phyloP scores from a whole-genome alignment of 169 alveolate species.

The Plasmodium adleri region DNA sequence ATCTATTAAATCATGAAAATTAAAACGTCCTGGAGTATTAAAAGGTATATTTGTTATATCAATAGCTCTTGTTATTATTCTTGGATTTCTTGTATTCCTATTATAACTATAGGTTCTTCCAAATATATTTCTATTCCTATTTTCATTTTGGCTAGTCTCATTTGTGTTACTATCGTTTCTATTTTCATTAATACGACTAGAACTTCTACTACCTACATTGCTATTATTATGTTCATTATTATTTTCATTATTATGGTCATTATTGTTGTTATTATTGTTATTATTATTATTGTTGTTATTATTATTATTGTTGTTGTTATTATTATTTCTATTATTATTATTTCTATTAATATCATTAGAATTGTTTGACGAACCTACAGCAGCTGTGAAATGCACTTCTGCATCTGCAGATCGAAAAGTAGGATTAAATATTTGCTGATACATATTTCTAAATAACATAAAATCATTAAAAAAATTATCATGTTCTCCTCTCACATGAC shows the following conservation, averaged over 20 bases:
- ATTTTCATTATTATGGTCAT: background rate
- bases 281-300: background rate
- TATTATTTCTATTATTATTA: slow-evolving; percentile 1
- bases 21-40: slow-evolving; percentile 33
- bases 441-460: slow-evolving; percentile 60
- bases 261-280: background rate
- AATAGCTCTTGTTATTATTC: slow-evolving; percentile 62
- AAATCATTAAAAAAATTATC: slow-evolving; percentile 55
- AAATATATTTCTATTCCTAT: background rate
- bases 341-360: background rate
- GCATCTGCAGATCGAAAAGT: slow-evolving; percentile 23
- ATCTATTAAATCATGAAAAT: slow-evolving; percentile 58
- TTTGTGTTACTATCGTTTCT: background rate
- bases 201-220: background rate
- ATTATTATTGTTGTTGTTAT: background rate
- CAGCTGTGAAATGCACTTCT: slow-evolving; percentile 42
- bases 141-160: background rate
- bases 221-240: background rate
- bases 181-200: background rate
- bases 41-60: slow-evolving; percentile 63
- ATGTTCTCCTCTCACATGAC: background rate
- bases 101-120: background rate
- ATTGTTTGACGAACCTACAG: slow-evolving; percentile 9
- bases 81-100: slow-evolving; percentile 31
- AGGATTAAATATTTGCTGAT: slow-evolving; percentile 52